Conservation (phyloP, 768 basidiomycete species). For the Dioszegia crocea region DNA sequence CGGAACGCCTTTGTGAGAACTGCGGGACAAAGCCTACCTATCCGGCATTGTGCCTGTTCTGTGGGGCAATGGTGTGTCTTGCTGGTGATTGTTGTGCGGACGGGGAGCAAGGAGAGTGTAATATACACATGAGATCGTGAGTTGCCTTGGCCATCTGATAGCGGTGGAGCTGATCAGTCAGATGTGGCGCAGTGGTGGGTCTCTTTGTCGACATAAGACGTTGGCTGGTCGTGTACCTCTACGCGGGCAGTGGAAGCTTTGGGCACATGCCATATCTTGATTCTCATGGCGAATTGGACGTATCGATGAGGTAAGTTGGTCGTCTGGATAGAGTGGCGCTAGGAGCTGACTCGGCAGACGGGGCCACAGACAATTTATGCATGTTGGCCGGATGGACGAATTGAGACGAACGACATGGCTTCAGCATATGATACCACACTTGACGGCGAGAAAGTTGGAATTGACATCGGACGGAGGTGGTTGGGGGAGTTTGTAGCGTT, state of each 20-base stretch:
- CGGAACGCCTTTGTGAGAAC: constrained; percentile 65
- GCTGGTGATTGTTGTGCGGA: constrained; percentile 85
- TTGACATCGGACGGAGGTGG: constrained; percentile 83
- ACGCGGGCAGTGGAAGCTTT: constrained; percentile 84
- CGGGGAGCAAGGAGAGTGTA: constrained; percentile 76
- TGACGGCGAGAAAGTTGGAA: constrained; percentile 84
- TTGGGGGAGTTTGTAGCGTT: constrained; percentile 56
- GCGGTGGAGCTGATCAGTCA: constrained; percentile 43
- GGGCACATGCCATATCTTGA: constrained; percentile 86
- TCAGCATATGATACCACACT: constrained; percentile 78
- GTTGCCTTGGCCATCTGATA: constrained; percentile 53
- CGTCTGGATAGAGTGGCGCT: background rate
- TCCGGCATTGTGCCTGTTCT: constrained; percentile 86
- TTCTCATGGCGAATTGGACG: constrained; percentile 86
- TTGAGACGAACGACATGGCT: constrained; percentile 79
- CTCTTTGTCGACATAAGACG: constrained; percentile 88
- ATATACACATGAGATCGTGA: constrained; percentile 89
- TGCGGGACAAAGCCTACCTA: constrained; percentile 77
- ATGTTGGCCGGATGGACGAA: constrained; percentile 82
- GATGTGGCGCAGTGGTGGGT: constrained; percentile 84
- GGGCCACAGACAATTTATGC: constrained; percentile 81
- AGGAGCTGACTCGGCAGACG: constrained; percentile 57
- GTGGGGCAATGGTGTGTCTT: constrained; percentile 80
- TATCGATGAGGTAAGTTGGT: constrained; percentile 71
- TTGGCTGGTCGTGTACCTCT: constrained; percentile 82